Evolutionary conservation across 129 eudicot genomes (phyloP).

Genomic region (Artemisia annua): DNA sequence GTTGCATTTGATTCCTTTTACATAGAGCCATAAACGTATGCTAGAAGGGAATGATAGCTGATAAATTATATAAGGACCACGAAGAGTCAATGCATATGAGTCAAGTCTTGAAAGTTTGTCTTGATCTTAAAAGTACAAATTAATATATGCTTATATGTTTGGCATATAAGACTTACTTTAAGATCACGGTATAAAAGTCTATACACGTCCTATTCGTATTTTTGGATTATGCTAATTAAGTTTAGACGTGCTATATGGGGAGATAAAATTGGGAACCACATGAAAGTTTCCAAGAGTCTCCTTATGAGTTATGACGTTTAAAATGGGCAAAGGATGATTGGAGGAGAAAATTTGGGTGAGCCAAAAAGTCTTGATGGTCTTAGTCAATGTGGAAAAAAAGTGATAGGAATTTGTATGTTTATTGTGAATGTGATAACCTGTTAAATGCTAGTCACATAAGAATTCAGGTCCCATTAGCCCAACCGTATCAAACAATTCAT

Average conservation of each 20-base stretch:
- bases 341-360: slow-evolving; percentile 2
- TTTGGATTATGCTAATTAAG: background rate
- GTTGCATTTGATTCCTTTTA: too few relatives aligned
- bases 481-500: too few relatives aligned
- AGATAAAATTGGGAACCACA: slow-evolving; percentile 5
- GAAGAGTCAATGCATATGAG: too few relatives aligned
- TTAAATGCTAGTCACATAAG: too few relatives aligned
- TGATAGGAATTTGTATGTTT: too few relatives aligned
- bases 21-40: too few relatives aligned
- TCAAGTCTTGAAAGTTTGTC: slow-evolving; percentile 17
- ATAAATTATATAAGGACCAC: too few relatives aligned
- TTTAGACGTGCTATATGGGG: background rate
- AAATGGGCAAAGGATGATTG: slow-evolving; percentile 15
- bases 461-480: too few relatives aligned
- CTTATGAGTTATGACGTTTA: background rate
- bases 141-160: too few relatives aligned
- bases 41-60: too few relatives aligned
- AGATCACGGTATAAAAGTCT: background rate
- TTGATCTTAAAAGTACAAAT: background rate
- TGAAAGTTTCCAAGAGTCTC: slow-evolving; percentile 12
- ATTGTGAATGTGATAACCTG: background rate
- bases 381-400: background rate
- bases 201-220: background rate
- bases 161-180: too few relatives aligned
- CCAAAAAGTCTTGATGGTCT: slow-evolving; percentile 26